Base-by-base conservation (phyloP, 148 eudicot genomes). In the Diospyros kaki region DNA sequence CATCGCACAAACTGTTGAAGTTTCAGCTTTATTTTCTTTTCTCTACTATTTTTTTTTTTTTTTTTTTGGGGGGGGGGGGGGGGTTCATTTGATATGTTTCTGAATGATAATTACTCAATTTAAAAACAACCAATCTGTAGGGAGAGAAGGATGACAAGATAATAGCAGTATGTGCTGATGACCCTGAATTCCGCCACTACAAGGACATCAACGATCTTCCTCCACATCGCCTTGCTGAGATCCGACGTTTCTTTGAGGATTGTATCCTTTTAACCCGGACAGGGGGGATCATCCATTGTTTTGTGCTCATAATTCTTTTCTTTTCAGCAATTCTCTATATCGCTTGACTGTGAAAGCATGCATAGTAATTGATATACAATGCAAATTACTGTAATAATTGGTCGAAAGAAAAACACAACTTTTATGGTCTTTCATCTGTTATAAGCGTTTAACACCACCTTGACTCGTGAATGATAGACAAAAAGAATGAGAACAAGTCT, bases 81-180 rank as follows among this genome's bases (percentile, higher is more conserved):
- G 28, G 28, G 28, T 28, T 28, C 28, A 39, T 66, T 17, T 66
- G 11, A 14, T 46, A 66, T 40, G 11, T 15, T 17, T 46, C 8
- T 12, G 39, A 44, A 72, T 9, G 17, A n/a, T 41, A 43, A 53
- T 66, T 1, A 53, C 13, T 66, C 18, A 48, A 4, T 48, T 13
- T 3, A 28, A 40, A 18, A 0, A 17, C 40, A 66, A 53, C 44
- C 15, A 38, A 64, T 64, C 50, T 66, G 68, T 84, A 93, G 98
- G 98, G 94, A 66, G 97, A 93, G 76, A 90, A 84, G 72, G 98
- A 93, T 84, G 98, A 93, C 91, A 91, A 93, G 72, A 91, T 93
- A 42, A 93, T 91, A 68, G 98, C 98, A 65, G 97, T 93, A 45
- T 93, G 98, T 80, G 93, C 91, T 71, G 97, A 93, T 83, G 98